Conservation (phyloP, 257 asterid genomes). For the Fraxinus excelsior region DNA sequence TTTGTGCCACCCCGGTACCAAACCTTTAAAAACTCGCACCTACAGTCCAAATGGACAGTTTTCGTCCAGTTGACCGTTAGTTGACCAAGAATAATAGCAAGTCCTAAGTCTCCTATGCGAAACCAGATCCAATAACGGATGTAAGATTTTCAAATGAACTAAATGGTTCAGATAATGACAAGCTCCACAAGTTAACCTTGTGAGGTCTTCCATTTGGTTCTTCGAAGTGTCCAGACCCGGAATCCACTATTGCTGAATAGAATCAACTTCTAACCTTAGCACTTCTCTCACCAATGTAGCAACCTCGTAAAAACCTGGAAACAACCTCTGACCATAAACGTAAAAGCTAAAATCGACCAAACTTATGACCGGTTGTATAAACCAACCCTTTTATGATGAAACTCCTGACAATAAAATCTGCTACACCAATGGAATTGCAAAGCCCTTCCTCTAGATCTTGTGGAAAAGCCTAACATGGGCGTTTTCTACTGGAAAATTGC, state of each 20-base stretch:
- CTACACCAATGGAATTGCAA: not conserved
- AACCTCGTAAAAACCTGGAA: not conserved
- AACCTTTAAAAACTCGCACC: too few species aligned
- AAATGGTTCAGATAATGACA: not conserved
- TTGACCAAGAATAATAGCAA: too few species aligned
- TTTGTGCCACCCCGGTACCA: too few species aligned
- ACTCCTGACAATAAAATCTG: not conserved
- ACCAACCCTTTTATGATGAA: not conserved
- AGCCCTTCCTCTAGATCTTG: not conserved
- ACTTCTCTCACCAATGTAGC: not conserved
- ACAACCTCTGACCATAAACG: not conserved
- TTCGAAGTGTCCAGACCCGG: not conserved
- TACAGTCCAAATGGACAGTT: too few species aligned
- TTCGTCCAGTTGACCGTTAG: too few species aligned
- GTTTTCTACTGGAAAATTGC: not conserved
- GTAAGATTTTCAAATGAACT: not conserved
- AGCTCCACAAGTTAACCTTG: not conserved
- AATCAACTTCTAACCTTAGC: not conserved
- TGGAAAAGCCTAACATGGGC: not conserved
- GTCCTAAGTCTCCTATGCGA: not conserved
- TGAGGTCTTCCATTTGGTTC: not conserved
- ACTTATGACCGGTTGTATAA: not conserved
- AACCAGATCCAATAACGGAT: not conserved
- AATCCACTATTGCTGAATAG: not conserved
- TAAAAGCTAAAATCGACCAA: not conserved